Evolutionary conservation across 331 rosid genomes (phyloP), one percentile per base, ranked within the genome.

Genomic region (Quercus tomentella): DNA sequence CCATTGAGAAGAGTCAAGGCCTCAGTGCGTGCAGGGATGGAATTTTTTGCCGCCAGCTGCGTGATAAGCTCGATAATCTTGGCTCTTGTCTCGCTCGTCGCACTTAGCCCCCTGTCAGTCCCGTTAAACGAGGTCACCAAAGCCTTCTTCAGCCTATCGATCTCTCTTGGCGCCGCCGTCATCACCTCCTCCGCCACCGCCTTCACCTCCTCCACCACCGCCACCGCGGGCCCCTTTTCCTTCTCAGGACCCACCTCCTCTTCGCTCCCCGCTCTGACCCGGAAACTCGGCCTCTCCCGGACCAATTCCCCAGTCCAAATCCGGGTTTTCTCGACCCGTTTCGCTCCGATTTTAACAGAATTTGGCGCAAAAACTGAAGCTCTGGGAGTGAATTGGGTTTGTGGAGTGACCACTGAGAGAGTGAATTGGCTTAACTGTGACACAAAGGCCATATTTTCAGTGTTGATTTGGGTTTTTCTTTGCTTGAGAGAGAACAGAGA

Each of bases 31-130:
- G 93, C 96, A 37, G 98, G 92, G 30, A 82, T 93, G 0, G 97
- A 97, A 61, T 95, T 93, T 80, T 82, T 87, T 30, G 94, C 92
- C 85, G 89, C 94, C 63, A 95, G 89, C 79, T 91, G 91, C 5
- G 92, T 86, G 75, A 95, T 95, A 51, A 93, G 93, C 89, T 95
- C 99, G 26, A 85, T 91, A 41, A 93, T 90, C 89, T 95, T 93
- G 5, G 98, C 99, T 45, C 99, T 84, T 0, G 96, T 91, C 74
- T 93, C 98, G 81, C 96, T 91, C 3, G 82, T 75, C 1, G 93
- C 98, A 62, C 77, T 85, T 9, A 91, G 75, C 58, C 99, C 99
- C 51, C 96, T 92, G 76, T 90, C 84, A 2, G 97, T 95, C 37
- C 94, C 99, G 41, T 87, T 87, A 76, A 91, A 93, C 51, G 89